Base-by-base conservation (phyloP, 148 eudicot species). In the Nepenthes gracilis region DNA sequence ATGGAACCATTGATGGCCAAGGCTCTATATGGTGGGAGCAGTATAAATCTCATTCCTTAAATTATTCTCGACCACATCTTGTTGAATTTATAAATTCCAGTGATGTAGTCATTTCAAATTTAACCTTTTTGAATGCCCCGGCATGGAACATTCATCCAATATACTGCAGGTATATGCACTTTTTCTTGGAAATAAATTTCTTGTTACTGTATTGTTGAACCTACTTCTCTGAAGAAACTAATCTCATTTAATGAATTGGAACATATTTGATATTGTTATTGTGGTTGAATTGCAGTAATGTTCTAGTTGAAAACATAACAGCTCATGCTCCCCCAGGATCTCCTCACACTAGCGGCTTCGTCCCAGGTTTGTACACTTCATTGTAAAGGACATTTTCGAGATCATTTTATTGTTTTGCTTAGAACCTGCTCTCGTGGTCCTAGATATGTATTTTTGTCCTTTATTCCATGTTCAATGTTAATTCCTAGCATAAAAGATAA, bases 1-100 rank as follows among this genome's bases (percentile, higher is more conserved):
- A 81, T 73, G 90, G 86, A 57, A 85, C 90, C 54, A 79, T 85
- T 35, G 80, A 81, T 70, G 90, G 90, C 9, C 86, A 85, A 64
- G 90, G 90, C 63, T 81, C 80, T 1, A 72, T 85, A 23, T 85
- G 90, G 90, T 85, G 90, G 90, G 80, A 85, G n/a, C 68, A 55
- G 67, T 72, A 74, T 54, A 67, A 48, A 48, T 53, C 72, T 70
- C 76, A 70, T 77, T 77, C 80, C 33, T 63, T 85, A 49, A 77
- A 85, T 43, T 72, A 81, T 64, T 81, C 76, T 55, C 64, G 90
- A 6, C 90, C 90, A 1, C 82, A 85, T 68, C 67, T 85, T 43
- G 81, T 85, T 2, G 90, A 85, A 66, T 61, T 85, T 33, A 69
- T 85, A 23, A 49, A 71, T 62, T 81, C 86, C 6, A 69, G 54